Base-by-base conservation (phyloP, 257 asterid genomes). In the Echium plantagineum region DNA sequence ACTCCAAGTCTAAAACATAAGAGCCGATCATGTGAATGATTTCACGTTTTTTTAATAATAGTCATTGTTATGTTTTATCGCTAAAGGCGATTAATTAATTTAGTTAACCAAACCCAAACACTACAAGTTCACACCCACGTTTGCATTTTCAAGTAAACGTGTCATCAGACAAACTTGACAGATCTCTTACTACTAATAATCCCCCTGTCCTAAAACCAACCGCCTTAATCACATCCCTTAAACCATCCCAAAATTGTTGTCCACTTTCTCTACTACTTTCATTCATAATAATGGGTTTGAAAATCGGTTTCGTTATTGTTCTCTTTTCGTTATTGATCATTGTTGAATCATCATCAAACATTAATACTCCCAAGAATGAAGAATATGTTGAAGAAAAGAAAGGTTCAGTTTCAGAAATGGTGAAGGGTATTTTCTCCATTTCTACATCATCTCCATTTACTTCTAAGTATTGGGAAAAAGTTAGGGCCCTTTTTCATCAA, bases 391-490 rank as follows among this genome's bases (percentile, higher is more conserved):
- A 15, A 53, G 57, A 53, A 53, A 53, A 53, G 21, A 21, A 20
- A 2, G n/a, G 46, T 8, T 24, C 69, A 24, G 55, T 70, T 15
- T 69, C 68, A 53, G 76, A 70, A 57, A 66, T 66, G 16, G 75
- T 62, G 31, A 75, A 71, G 68, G 42, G 48, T 15, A 24, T 75
- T 54, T 69, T 61, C 61, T 73, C 76, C 16, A 42, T 62, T 15
- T 64, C 74, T 56, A 63, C 67, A 5, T 6, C 68, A 3, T 54
- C 53, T 15, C 53, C 69, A 12, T 35, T 46, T 20, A 57, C 63
- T 70, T 56, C 77, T 38, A 38, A 58, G 59, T 66, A 60, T 48
- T 66, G 70, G 73, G 58, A 7, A 35, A 66, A 57, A 21, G 13
- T 64, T 16, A 53, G 47, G 5, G n/a, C 66, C 17, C 38, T 63